Percentiles rank a stretch among this genome's conserved stretches.
phyloP scores from a whole-genome alignment of 2,329 filamentous ascomycete species.

The Phyllosticta capitalensis region DNA sequence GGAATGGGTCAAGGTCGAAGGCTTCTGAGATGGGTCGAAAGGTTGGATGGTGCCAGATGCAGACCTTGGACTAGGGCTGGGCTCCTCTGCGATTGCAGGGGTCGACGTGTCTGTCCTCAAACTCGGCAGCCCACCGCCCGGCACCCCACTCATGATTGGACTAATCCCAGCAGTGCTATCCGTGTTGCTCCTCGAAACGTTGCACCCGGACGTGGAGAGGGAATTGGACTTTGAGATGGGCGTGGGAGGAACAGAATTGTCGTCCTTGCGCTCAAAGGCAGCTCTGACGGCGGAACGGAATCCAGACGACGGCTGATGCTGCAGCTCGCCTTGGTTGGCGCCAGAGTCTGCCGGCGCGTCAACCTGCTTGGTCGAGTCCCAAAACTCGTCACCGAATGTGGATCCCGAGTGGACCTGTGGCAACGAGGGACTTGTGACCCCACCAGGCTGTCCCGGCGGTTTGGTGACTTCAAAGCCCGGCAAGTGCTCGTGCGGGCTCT shows the following conservation, averaged over 20 bases:
- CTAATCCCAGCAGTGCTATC: constrained; percentile 54
- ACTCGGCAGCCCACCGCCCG: constrained; percentile 31
- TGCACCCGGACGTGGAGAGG: constrained; percentile 24
- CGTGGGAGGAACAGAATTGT: constrained; percentile 42
- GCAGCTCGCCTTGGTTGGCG: constrained; percentile 22
- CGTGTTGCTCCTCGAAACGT: constrained; percentile 50
- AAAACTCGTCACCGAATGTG: constrained; percentile 22
- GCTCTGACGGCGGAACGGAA: constrained; percentile 53
- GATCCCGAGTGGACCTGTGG: constrained; percentile 17
- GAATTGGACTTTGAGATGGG: constrained; percentile 39
- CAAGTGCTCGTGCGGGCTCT: constrained; percentile 51
- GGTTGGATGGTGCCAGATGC: constrained; percentile 12
- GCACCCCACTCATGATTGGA: constrained; percentile 53
- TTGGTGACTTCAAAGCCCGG: constrained; percentile 28
- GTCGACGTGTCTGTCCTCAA: constrained; percentile 30
- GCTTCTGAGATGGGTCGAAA: constrained; percentile 19
- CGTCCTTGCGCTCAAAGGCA: constrained; percentile 52
- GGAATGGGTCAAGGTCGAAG: constrained; percentile 28
- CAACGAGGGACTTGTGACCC: constrained; percentile 8
- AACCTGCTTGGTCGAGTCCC: constrained; percentile 11
- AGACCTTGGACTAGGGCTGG: constrained; percentile 29
- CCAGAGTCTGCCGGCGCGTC: background rate
- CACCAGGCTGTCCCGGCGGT: background rate
- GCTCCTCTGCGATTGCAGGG: constrained; percentile 48
- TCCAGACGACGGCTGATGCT: constrained; percentile 45